phyloP scores from a whole-genome alignment of 768 basidiomycete species.

The Crassisporium funariophilum region DNA sequence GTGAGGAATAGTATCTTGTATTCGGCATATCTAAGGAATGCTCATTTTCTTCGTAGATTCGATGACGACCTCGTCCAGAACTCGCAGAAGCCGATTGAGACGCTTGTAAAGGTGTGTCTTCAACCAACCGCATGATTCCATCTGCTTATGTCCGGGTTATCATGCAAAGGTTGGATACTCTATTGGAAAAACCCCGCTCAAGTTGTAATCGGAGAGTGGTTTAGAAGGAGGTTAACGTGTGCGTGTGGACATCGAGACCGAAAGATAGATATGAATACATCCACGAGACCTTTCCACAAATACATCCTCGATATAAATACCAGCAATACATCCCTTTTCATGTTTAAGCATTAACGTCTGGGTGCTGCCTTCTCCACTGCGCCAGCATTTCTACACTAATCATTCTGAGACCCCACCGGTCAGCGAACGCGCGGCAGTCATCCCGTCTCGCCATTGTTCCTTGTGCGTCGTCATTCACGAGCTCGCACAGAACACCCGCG shows the following conservation, averaged over 20 bases:
- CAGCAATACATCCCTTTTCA: constrained; percentile 7
- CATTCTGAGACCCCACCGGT: constrained; percentile 88
- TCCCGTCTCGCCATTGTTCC: constrained; percentile 96
- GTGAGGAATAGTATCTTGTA: constrained; percentile 29
- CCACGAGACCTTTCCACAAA: too few species aligned
- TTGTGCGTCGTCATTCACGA: constrained; percentile 87
- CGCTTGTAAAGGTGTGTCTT: constrained; percentile 55
- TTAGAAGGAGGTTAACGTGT: too few species aligned
- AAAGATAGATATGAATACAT: too few species aligned
- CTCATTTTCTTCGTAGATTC: constrained; percentile 35
- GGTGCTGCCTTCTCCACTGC: constrained; percentile 45
- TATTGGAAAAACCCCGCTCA: constrained; percentile 29
- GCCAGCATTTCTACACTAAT: constrained; percentile 89
- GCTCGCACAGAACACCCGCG: constrained; percentile 89
- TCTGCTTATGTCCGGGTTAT: too few species aligned
- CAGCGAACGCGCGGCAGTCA: constrained; percentile 90
- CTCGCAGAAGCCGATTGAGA: constrained; percentile 62
- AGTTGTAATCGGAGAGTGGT: too few species aligned
- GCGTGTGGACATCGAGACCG: too few species aligned
- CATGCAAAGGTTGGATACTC: constrained; percentile 42
- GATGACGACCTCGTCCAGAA: constrained; percentile 63
- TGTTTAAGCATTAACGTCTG: constrained; percentile 14
- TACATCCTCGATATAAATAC: constrained; percentile 12
- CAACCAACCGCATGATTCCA: too few species aligned
- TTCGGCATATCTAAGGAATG: neutral